phyloP scores from a whole-genome alignment of 306 rosid genomes.

The Begonia peltatifolia region DNA sequence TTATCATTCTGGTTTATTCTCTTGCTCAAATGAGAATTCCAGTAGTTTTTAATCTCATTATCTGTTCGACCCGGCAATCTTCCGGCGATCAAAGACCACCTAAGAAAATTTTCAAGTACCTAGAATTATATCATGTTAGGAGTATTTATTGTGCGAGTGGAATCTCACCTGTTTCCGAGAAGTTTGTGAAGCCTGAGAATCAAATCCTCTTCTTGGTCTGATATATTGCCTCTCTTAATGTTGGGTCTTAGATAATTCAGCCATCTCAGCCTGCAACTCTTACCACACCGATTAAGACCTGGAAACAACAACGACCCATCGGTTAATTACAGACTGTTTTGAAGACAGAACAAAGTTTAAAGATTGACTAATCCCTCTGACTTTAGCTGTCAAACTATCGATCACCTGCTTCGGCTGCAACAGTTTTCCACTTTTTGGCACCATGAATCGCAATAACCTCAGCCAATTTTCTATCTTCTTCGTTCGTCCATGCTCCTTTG shows the following conservation, averaged over 20 bases:
- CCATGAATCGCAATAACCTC: conserved; percentile 40
- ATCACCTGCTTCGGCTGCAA: conserved; percentile 46
- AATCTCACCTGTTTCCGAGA: conserved; percentile 43
- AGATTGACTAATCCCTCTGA: too few species aligned
- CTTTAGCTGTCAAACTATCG: too few species aligned
- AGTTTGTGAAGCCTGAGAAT: conserved; percentile 55
- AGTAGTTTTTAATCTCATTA: conserved; percentile 59
- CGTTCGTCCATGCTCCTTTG: conserved; percentile 53
- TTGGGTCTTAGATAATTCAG: conserved; percentile 54
- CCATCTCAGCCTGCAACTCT: conserved; percentile 63
- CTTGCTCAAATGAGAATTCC: conserved; percentile 68
- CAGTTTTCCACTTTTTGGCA: conserved; percentile 36
- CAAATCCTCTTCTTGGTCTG: conserved; percentile 61
- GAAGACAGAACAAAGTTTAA: not conserved
- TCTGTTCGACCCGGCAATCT: conserved; percentile 58
- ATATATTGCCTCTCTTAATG: conserved; percentile 56
- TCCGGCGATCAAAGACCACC: conserved; percentile 72
- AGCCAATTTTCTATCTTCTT: conserved; percentile 43
- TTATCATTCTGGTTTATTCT: conserved; percentile 27
- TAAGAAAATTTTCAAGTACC: conserved; percentile 2
- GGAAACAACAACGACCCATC: not conserved
- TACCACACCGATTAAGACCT: conserved; percentile 48
- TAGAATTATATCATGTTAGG: not conserved
- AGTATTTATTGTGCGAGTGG: not conserved
- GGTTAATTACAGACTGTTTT: not conserved